Evolutionary conservation across 148 eudicot genomes (phyloP).

Genomic region (Limonium bicolor): DNA sequence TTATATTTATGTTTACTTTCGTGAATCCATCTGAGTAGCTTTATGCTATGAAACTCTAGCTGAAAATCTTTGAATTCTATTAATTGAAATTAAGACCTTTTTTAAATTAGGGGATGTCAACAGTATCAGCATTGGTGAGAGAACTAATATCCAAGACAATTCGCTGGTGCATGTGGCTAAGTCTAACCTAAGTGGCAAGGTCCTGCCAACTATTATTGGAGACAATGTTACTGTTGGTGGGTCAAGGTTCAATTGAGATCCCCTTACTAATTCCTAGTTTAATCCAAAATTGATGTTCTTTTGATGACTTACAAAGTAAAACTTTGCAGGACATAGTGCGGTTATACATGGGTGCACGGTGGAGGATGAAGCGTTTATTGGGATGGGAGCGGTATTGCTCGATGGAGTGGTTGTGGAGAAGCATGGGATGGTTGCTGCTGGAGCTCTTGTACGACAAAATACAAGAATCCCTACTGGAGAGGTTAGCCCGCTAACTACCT

Average conservation of each 20-base stretch:
- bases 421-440: constrained; percentile 39
- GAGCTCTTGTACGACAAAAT: constrained; percentile 31
- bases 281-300: neutral
- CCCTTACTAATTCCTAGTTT: neutral
- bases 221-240: constrained; percentile 11
- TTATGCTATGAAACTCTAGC: too few species aligned
- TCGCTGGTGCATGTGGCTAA: constrained; percentile 12
- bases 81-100: too few species aligned
- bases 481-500: constrained; percentile 10
- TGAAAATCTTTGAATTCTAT: neutral
- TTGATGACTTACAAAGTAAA: neutral
- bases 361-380: constrained; percentile 29
- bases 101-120: constrained; percentile 10
- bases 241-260: neutral
- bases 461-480: constrained; percentile 24
- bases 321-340: constrained; percentile 27
- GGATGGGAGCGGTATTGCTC: constrained; percentile 25
- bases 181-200: constrained; percentile 11
- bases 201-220: constrained; percentile 8
- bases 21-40: too few species aligned
- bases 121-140: constrained; percentile 8
- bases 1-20: too few species aligned
- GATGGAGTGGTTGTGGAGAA: constrained; percentile 35
- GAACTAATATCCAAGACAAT: constrained; percentile 12
- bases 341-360: constrained; percentile 27